These are phyloP conservation scores for Saksenaea oblongispora DNA, from an alignment of 371 early-diverging fungal species.

Conservation along the genomic window DNA sequence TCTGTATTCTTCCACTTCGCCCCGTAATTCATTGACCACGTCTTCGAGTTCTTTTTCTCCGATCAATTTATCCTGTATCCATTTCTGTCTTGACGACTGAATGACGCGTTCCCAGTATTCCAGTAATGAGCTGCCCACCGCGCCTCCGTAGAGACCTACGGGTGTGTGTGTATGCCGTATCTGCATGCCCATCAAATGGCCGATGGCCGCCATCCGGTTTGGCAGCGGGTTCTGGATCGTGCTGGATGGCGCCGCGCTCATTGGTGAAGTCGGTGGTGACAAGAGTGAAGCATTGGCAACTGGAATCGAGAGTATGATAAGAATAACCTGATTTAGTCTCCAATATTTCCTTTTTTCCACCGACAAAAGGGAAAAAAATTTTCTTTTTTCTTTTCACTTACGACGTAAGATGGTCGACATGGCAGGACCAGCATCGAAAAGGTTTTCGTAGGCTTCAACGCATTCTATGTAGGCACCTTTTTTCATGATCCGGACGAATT, in stretches of 20 bases:
- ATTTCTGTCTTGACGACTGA: constrained; percentile 26
- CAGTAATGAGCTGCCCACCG: constrained; percentile 32
- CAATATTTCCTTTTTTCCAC: constrained; percentile 4
- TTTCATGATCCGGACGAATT: constrained; percentile 44
- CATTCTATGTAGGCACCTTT: constrained; percentile 51
- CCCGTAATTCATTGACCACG: constrained; percentile 22
- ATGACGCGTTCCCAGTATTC: constrained; percentile 47
- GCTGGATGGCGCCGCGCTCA: not conserved
- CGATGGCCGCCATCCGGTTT: constrained; percentile 37
- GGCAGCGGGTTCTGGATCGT: constrained; percentile 37
- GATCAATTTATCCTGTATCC: constrained; percentile 37
- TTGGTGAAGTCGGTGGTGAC: constrained; percentile 7
- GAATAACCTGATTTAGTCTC: too few species aligned
- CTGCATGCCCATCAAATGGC: constrained; percentile 39
- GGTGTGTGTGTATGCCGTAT: constrained; percentile 48
- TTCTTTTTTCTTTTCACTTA: constrained; percentile 6
- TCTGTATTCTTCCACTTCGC: constrained; percentile 37
- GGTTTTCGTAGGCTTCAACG: constrained; percentile 41
- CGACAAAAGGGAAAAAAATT: too few species aligned
- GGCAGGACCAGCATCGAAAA: constrained; percentile 46
- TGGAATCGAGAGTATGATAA: not conserved
- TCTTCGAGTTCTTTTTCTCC: constrained; percentile 38
- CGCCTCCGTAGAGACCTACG: constrained; percentile 38
- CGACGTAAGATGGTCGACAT: constrained; percentile 38
- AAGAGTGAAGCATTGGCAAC: not conserved